A percentile compares a stretch with the other conserved stretches of the same genome.
Conservation (phyloP, 441 rosid genomes). For the Isatis lusitanica region DNA sequence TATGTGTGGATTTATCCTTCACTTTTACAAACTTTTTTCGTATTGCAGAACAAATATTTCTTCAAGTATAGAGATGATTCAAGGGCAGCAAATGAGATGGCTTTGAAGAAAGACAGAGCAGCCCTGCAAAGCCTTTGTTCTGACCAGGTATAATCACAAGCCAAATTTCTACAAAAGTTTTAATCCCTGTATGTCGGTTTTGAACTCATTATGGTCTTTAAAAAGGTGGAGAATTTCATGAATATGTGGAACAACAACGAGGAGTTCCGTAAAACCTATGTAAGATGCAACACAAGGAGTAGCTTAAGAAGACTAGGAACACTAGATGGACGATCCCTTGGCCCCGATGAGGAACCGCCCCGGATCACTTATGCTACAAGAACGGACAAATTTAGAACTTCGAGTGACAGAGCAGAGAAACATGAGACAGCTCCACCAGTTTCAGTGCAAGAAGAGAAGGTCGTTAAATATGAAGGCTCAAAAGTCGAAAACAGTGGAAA, state of each 20-base stretch:
- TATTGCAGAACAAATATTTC: slow-evolving; percentile 60
- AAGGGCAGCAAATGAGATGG: slow-evolving; percentile 59
- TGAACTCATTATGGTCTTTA: slow-evolving; percentile 24
- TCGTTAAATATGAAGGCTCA: slow-evolving; percentile 37
- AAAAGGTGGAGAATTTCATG: slow-evolving; percentile 75
- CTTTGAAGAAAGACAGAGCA: slow-evolving; percentile 53
- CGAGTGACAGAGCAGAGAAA: slow-evolving; percentile 43
- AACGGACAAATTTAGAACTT: slow-evolving; percentile 41
- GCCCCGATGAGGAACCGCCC: slow-evolving; percentile 75
- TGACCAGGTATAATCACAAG: slow-evolving; percentile 56
- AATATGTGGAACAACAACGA: slow-evolving; percentile 61
- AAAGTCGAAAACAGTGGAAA: slow-evolving; percentile 33
- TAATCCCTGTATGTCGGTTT: slow-evolving; percentile 11
- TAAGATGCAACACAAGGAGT: slow-evolving; percentile 57
- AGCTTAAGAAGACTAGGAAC: slow-evolving; percentile 75
- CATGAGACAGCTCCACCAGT: slow-evolving; percentile 33
- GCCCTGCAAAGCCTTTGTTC: slow-evolving; percentile 59
- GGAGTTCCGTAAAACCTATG: slow-evolving; percentile 69
- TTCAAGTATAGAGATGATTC: slow-evolving; percentile 64
- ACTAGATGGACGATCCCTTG: slow-evolving; percentile 82
- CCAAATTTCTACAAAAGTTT: slow-evolving; percentile 1
- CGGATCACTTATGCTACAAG: slow-evolving; percentile 42
- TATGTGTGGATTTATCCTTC: slow-evolving; percentile 5
- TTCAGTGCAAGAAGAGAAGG: slow-evolving; percentile 39
- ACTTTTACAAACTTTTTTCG: background rate